These are phyloP conservation scores for Elsinoe arachidis DNA, from an alignment of 2,329 filamentous ascomycete genomes.

Conservation along the genomic window DNA sequence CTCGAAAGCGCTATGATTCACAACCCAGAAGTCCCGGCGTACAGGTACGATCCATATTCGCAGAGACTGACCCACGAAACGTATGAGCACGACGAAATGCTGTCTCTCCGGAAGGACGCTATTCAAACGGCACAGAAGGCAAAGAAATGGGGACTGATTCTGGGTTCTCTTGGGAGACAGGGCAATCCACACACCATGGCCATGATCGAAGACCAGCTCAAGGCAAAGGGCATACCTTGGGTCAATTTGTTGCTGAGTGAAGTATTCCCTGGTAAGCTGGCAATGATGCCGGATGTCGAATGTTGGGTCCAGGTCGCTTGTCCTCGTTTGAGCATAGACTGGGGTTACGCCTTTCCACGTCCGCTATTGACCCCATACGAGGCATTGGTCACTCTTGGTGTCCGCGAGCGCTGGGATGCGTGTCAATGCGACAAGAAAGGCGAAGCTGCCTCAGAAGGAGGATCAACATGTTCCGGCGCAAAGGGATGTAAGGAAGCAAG, in stretches of 20 bases:
- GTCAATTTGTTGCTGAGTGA: conserved; percentile 84
- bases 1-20: conserved; percentile 99
- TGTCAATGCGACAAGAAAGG: conserved; percentile 12
- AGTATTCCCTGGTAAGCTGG: conserved; percentile 92
- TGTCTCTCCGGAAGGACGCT: conserved; percentile 66
- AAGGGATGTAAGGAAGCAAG: conserved; percentile 20
- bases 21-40: conserved; percentile 82
- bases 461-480: conserved; percentile 20
- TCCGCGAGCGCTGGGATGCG: conserved; percentile 58
- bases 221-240: conserved; percentile 63
- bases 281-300: conserved; percentile 85
- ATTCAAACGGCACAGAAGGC: conserved; percentile 68
- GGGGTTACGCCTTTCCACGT: conserved; percentile 90
- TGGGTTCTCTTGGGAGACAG: conserved; percentile 85
- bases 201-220: conserved; percentile 71
- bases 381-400: conserved; percentile 79
- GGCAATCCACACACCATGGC: conserved; percentile 90
- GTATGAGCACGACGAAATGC: conserved; percentile 88
- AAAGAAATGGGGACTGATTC: conserved; percentile 86
- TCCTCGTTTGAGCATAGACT: conserved; percentile 93
- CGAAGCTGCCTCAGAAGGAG: neutral
- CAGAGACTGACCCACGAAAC: conserved; percentile 82
- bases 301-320: conserved; percentile 99
- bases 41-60: conserved; percentile 94
- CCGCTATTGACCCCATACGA: conserved; percentile 92